Percentiles rank a stretch among this genome's conserved stretches.
Evolutionary conservation across 2,329 filamentous ascomycete genomes (phyloP).

Genomic region (Fusarium fracticaudum): DNA sequence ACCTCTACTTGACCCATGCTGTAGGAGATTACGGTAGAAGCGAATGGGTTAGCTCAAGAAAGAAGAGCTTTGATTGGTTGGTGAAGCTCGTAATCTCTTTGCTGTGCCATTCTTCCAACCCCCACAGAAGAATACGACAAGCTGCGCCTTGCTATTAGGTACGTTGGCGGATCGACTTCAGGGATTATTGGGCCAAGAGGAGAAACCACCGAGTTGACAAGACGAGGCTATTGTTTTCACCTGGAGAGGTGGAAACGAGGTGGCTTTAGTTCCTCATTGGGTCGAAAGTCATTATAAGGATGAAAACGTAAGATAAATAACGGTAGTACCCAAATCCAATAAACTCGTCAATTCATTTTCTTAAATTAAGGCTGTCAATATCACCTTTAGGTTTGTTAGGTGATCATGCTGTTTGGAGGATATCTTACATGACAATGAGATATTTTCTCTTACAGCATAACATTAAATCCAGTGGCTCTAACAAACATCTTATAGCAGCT

Average conservation of each 20-base stretch:
- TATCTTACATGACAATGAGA: accelerated
- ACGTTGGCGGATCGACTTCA: neutral
- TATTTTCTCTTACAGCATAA: too few relatives aligned
- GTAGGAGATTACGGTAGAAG: neutral
- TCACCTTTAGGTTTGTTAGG: too few relatives aligned
- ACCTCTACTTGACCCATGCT: neutral
- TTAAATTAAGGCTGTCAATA: too few relatives aligned
- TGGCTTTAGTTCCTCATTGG: neutral
- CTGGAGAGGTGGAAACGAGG: neutral
- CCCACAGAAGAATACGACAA: neutral
- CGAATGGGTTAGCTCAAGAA: neutral
- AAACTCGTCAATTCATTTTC: neutral
- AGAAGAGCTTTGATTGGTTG: neutral
- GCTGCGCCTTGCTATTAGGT: neutral
- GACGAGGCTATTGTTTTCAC: neutral
- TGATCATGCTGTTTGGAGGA: too few relatives aligned
- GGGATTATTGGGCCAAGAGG: neutral
- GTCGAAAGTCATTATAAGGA: neutral
- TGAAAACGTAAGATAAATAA: accelerated
- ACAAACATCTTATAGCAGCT: accelerated
- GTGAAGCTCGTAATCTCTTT: neutral
- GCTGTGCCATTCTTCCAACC: slow-evolving; percentile 1
- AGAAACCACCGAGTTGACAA: neutral
- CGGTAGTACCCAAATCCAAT: accelerated
- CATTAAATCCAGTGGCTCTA: accelerated